A percentile compares a stretch with the other conserved stretches of the same genome.
Conservation (phyloP, 2,329 filamentous ascomycete species). For the Xylaria sp. region DNA sequence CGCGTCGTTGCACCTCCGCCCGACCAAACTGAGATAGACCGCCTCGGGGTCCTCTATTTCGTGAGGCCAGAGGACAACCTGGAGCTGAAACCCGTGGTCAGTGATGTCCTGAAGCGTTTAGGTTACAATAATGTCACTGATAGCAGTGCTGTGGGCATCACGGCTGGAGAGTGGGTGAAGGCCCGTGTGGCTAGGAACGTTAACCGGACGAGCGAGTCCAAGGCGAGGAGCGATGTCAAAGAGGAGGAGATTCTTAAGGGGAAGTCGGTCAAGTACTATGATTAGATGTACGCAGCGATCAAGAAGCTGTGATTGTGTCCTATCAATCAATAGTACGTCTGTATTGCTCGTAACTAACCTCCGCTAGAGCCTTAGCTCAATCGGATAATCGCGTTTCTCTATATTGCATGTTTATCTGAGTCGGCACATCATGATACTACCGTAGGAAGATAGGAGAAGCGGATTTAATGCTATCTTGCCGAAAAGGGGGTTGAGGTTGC, state of each 20-base stretch:
- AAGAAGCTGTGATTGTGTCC: background rate
- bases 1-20: conserved; percentile 57
- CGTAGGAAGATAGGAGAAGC: background rate
- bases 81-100: conserved; percentile 49
- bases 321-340: background rate
- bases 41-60: conserved; percentile 60
- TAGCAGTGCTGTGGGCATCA: conserved; percentile 47
- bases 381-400: background rate
- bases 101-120: conserved; percentile 49
- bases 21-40: conserved; percentile 58
- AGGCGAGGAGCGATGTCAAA: conserved; percentile 44
- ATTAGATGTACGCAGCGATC: conserved; percentile 38
- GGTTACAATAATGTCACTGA: conserved; percentile 48
- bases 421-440: background rate
- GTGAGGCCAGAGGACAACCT: conserved; percentile 52
- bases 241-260: conserved; percentile 50
- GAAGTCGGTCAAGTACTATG: conserved; percentile 51
- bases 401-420: background rate
- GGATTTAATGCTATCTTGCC: background rate
- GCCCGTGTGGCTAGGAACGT: conserved; percentile 47
- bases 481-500: background rate
- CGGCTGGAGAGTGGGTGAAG: conserved; percentile 53
- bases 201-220: conserved; percentile 26
- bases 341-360: background rate
- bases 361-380: background rate